Percentiles rank a stretch among this genome's conserved stretches.
These are phyloP conservation scores for Stylosanthes scabra DNA, from an alignment of 331 rosid genomes.

Conservation along the genomic window DNA sequence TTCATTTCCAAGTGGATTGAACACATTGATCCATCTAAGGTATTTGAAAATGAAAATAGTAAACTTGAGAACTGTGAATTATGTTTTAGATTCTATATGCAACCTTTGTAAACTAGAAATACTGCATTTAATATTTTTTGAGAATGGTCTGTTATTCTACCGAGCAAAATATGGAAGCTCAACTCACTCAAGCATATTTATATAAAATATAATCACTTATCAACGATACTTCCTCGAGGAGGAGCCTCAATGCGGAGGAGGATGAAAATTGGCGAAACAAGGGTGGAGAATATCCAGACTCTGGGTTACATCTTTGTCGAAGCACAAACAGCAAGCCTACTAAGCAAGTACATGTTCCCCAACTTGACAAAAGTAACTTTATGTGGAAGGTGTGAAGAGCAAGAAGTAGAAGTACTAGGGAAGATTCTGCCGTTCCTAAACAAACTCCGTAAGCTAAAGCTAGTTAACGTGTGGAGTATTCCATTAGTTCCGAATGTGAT, in stretches of 20 bases:
- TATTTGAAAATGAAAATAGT: neutral
- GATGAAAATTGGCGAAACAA: too few relatives aligned
- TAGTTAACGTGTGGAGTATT: neutral
- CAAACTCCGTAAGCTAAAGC: neutral
- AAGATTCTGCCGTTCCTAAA: neutral
- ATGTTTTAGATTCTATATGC: neutral
- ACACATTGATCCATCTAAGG: constrained; percentile 7
- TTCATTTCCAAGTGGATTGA: neutral
- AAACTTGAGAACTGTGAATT: neutral
- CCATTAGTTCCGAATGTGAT: too few relatives aligned
- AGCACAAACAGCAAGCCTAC: too few relatives aligned
- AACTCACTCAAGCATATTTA: neutral
- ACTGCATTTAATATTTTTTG: neutral
- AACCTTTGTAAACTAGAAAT: constrained; percentile 29
- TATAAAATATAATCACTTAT: too few relatives aligned
- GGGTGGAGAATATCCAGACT: too few relatives aligned
- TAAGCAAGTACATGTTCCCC: too few relatives aligned
- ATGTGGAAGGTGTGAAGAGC: too few relatives aligned
- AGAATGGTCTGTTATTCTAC: neutral
- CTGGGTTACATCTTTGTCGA: too few relatives aligned
- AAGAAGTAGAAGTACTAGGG: neutral
- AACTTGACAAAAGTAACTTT: too few relatives aligned
- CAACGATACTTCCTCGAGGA: too few relatives aligned
- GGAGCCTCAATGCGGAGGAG: too few relatives aligned
- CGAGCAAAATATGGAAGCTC: constrained; percentile 8